Evolutionary conservation across 768 basidiomycete species (phyloP), one percentile per base, ranked within the genome.

Genomic region (Termitomyces sp.): DNA sequence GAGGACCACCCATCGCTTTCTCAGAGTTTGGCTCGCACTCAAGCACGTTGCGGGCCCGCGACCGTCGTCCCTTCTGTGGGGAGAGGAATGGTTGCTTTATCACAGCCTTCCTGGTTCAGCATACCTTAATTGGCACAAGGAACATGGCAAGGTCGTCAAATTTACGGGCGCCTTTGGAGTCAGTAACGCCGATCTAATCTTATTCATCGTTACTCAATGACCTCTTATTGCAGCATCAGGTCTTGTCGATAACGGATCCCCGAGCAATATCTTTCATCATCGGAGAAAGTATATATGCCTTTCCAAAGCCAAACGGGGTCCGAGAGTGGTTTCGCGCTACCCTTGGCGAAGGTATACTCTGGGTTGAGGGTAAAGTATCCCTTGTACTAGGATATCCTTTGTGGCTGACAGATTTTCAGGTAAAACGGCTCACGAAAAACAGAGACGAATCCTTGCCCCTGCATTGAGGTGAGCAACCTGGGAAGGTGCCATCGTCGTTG

Each of bases 241-340:
- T 85, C 17, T 64, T 86, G 35, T 84, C 83, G 15, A 74, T 86
- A 37, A 78, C 80, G 0, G 83, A 85, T 64, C 66, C 75, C 35
- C 71, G 73, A 1, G 78, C 85, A 15, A 78, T 85, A 46, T 68
- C 69, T 3, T 82, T 78, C 54, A 82, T 85, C 53, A 68, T 85
- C 1, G 76, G 77, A 30, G 80, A 83, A 62, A 76, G 74, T 12
- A 74, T 77, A 0, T 85, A 85, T 63, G 70, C 68, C 37, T 85
- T 86, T 61, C 84, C 84, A 3, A 86, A 86, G 66, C 81, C 84
- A 9, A 67, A 73, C 48, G 84, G 85, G 23, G 84, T 84, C 19
- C 76, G 84, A 57, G 78, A 77, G 15, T 86, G 85, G 85, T 86
- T 86, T 63, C 74, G 75, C 56, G 78, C 78, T 33, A 76, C 83